Percentiles rank a stretch among this genome's conserved stretches.
These are phyloP conservation scores for Metschnikowia gelsemii DNA, from an alignment of 805 yeast species.

Conservation along the genomic window DNA sequence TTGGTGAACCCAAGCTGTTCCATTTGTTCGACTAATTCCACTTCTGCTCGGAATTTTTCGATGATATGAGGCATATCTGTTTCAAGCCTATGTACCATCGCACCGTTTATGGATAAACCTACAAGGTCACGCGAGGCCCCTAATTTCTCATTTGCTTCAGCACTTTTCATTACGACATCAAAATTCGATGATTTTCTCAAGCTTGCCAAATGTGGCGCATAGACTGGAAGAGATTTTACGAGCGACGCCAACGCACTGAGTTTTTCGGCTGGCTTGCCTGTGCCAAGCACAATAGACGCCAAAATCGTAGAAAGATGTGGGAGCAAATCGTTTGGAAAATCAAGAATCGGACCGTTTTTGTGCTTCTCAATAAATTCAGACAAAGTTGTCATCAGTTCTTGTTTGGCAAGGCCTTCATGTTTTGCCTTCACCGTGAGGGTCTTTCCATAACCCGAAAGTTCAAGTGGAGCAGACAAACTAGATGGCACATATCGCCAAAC, in stretches of 20 bases:
- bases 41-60: slow-evolving; percentile 35
- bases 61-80: slow-evolving; percentile 45
- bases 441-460: slow-evolving; percentile 63
- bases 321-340: slow-evolving; percentile 6
- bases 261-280: background rate
- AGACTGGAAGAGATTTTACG: slow-evolving; percentile 15
- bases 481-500: slow-evolving; percentile 70
- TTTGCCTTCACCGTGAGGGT: slow-evolving; percentile 13
- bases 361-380: slow-evolving; percentile 1
- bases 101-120: slow-evolving; percentile 72
- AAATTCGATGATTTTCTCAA: slow-evolving; percentile 1
- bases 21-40: slow-evolving; percentile 25
- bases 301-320: slow-evolving; percentile 11
- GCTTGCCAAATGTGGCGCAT: slow-evolving; percentile 13
- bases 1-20: slow-evolving; percentile 29
- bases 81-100: slow-evolving; percentile 48
- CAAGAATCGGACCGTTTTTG: slow-evolving; percentile 2
- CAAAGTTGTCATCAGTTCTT: background rate
- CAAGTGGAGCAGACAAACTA: slow-evolving; percentile 19
- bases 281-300: slow-evolving; percentile 11
- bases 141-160: slow-evolving; percentile 30
- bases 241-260: slow-evolving; percentile 5
- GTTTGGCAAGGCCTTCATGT: background rate
- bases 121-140: slow-evolving; percentile 41
- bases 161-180: slow-evolving; percentile 19